These are phyloP conservation scores for Leccinum rimulosum DNA, from an alignment of 768 basidiomycete species.

Conservation along the genomic window DNA sequence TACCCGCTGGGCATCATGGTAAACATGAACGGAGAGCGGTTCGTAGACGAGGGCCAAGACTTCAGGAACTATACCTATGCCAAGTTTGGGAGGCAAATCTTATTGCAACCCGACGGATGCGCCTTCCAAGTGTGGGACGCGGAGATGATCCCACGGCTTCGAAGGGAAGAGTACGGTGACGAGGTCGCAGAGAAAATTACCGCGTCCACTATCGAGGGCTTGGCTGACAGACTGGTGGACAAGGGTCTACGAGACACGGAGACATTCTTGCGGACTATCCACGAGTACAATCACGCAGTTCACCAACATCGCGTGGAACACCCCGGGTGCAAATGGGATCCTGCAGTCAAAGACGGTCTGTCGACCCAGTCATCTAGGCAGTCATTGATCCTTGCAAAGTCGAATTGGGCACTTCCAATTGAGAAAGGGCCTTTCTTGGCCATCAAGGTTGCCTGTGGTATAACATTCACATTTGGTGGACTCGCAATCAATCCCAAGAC, in stretches of 20 bases:
- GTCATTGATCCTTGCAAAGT: constrained; percentile 49
- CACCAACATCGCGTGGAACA: constrained; percentile 35
- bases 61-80: constrained; percentile 75
- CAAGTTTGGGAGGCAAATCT: constrained; percentile 59
- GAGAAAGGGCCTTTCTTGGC: constrained; percentile 56
- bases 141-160: constrained; percentile 40
- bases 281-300: constrained; percentile 51
- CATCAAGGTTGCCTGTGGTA: constrained; percentile 65
- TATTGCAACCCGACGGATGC: constrained; percentile 53
- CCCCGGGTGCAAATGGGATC: constrained; percentile 49
- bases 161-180: constrained; percentile 67
- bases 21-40: constrained; percentile 53
- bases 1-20: constrained; percentile 73
- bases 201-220: constrained; percentile 44
- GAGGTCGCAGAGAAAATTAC: constrained; percentile 55
- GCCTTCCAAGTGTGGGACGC: constrained; percentile 69
- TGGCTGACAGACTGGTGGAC: constrained; percentile 45
- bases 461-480: constrained; percentile 74
- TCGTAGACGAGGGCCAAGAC: constrained; percentile 72
- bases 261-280: constrained; percentile 45
- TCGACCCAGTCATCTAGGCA: constrained; percentile 44
- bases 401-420: constrained; percentile 65
- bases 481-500: constrained; percentile 56
- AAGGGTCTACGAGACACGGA: constrained; percentile 46
- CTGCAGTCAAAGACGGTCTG: constrained; percentile 60